These are phyloP conservation scores for Stellera chamaejasme DNA, from an alignment of 345 rosid genomes.

Conservation along the genomic window DNA sequence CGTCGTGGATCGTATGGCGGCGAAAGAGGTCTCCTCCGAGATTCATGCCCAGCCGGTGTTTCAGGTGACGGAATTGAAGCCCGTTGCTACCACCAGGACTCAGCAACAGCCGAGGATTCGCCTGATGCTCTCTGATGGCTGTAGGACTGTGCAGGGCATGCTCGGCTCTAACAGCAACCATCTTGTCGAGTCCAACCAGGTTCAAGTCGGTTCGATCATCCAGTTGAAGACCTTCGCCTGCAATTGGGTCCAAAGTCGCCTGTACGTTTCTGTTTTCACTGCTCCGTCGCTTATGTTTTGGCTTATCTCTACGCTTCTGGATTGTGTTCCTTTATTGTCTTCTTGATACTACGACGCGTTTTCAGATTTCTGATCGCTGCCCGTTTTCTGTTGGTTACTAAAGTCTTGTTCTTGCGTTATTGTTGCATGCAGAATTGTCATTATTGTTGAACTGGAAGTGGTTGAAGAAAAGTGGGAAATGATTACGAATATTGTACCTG, in stretches of 20 bases:
- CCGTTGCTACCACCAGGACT: conserved; percentile 34
- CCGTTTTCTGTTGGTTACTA: background rate
- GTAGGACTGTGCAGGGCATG: conserved; percentile 53
- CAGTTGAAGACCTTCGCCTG: conserved; percentile 49
- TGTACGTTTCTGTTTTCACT: conserved; percentile 23
- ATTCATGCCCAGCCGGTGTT: conserved; percentile 48
- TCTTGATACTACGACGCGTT: background rate
- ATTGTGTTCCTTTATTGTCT: background rate
- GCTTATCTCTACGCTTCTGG: too few relatives aligned
- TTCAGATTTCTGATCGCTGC: background rate
- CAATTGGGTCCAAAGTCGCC: conserved; percentile 51
- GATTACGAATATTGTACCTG: conserved; percentile 42
- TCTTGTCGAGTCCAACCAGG: conserved; percentile 34
- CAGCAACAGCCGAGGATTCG: conserved; percentile 39
- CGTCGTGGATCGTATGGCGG: conserved; percentile 40
- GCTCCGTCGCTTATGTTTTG: background rate
- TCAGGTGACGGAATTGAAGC: conserved; percentile 69
- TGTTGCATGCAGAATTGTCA: conserved; percentile 48
- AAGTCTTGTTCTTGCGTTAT: background rate
- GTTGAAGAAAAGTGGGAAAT: conserved; percentile 28
- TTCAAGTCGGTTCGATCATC: conserved; percentile 61
- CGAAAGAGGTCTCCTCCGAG: conserved; percentile 34
- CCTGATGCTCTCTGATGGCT: conserved; percentile 62
- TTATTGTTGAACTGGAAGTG: conserved; percentile 53
- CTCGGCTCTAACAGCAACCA: conserved; percentile 49